Conservation (phyloP, 306 rosid genomes). For the Alnus rubra region DNA sequence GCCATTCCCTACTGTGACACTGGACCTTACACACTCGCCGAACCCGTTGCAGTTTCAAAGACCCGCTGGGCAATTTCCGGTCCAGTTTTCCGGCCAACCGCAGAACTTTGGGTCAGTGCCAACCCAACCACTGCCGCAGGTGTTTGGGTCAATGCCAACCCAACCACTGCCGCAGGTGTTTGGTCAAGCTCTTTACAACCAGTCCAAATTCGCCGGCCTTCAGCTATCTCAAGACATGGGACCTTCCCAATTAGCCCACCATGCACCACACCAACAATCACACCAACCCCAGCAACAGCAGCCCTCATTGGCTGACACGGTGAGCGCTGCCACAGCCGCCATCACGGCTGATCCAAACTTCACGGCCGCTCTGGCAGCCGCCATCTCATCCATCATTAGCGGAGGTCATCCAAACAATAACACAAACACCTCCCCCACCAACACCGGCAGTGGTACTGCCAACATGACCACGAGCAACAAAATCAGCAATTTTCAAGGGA, state of each 20-base stretch:
- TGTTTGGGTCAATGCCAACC: too few species aligned
- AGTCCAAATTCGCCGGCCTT: conserved; percentile 88
- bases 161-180: conserved; percentile 46
- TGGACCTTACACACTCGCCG: conserved; percentile 85
- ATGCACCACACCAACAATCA: conserved; percentile 31
- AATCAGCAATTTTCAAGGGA: conserved; percentile 61
- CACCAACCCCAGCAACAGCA: conserved; percentile 34
- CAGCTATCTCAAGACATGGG: conserved; percentile 73
- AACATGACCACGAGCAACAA: conserved; percentile 34
- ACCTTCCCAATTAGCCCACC: conserved; percentile 46
- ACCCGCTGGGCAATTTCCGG: conserved; percentile 50
- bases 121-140: too few species aligned
- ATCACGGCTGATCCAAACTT: conserved; percentile 86
- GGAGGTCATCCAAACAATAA: conserved; percentile 46
- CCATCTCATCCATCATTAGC: conserved; percentile 87
- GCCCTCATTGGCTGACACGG: conserved; percentile 56
- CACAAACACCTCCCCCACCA: conserved; percentile 23
- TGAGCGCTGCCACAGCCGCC: conserved; percentile 88
- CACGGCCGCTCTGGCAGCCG: conserved; percentile 91
- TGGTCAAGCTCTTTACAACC: conserved; percentile 69
- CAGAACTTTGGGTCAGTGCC: conserved; percentile 46
- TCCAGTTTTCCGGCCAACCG: conserved; percentile 60
- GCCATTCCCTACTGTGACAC: conserved; percentile 54
- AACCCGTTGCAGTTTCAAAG: conserved; percentile 61
- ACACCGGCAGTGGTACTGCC: conserved; percentile 9